phyloP scores from a whole-genome alignment of 345 rosid species.

The Gynandropsis gynandra region DNA sequence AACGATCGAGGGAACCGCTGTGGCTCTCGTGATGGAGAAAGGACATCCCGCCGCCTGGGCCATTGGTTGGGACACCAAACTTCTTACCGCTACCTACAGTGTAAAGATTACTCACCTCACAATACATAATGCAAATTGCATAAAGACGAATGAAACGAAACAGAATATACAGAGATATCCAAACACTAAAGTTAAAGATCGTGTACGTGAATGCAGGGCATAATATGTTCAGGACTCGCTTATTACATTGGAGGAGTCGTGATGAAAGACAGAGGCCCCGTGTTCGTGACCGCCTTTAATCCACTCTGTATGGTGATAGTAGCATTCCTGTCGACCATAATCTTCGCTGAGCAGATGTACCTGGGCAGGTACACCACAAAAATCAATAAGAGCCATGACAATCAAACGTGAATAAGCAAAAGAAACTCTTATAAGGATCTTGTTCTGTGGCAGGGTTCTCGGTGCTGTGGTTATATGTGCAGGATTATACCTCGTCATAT shows the following conservation, averaged over 20 bases:
- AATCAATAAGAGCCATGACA: background rate
- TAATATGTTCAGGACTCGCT: constrained; percentile 66
- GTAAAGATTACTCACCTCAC: constrained; percentile 33
- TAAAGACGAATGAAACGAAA: too few species aligned
- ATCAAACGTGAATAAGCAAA: background rate
- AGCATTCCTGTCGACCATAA: constrained; percentile 61
- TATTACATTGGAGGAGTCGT: constrained; percentile 71
- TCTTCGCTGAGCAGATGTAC: constrained; percentile 69
- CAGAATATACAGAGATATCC: too few species aligned
- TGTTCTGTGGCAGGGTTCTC: constrained; percentile 44
- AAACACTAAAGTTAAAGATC: too few species aligned
- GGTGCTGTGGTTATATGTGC: constrained; percentile 71
- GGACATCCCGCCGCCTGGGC: constrained; percentile 53
- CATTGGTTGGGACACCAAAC: constrained; percentile 64
- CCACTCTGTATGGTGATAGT: constrained; percentile 81
- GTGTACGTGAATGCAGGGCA: constrained; percentile 47
- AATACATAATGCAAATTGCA: background rate
- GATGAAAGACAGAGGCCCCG: constrained; percentile 84
- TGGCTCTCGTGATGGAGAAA: constrained; percentile 64
- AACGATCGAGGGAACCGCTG: constrained; percentile 47
- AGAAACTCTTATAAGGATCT: background rate
- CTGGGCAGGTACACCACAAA: constrained; percentile 60
- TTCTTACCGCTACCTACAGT: constrained; percentile 55
- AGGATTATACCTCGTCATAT: constrained; percentile 71
- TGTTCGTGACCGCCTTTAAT: constrained; percentile 76